Percentiles rank a stretch among this genome's conserved stretches.
phyloP scores from a whole-genome alignment of 345 rosid genomes.

The Gossypium sturtianum region DNA sequence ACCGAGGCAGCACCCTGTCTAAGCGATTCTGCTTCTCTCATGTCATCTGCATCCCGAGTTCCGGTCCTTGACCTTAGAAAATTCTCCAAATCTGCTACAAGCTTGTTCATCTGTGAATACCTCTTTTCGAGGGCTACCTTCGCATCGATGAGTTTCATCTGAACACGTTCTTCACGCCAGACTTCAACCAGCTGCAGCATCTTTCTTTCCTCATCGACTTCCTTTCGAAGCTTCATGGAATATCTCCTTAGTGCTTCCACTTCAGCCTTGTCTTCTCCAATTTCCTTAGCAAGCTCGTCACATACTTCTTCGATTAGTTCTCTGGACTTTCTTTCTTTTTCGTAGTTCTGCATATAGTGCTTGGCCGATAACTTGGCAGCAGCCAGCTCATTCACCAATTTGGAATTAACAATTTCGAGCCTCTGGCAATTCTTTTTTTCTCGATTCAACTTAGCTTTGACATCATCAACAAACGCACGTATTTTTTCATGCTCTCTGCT shows the following conservation, averaged over 20 bases:
- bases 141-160: conserved; percentile 77
- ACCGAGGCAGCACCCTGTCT: conserved; percentile 39
- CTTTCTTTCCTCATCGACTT: conserved; percentile 61
- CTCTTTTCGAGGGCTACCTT: conserved; percentile 42
- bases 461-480: conserved; percentile 50
- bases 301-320: conserved; percentile 70
- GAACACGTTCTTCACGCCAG: conserved; percentile 86
- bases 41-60: conserved; percentile 22
- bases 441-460: conserved; percentile 48
- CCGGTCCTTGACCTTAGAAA: conserved; percentile 34
- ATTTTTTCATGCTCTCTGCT: conserved; percentile 71
- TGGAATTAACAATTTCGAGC: conserved; percentile 58
- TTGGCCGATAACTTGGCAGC: conserved; percentile 55
- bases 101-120: conserved; percentile 39
- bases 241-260: conserved; percentile 52
- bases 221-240: conserved; percentile 46
- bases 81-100: conserved; percentile 49
- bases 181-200: conserved; percentile 82
- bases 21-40: conserved; percentile 38
- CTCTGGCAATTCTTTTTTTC: conserved; percentile 61
- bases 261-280: conserved; percentile 65
- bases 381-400: conserved; percentile 63
- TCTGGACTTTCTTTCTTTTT: conserved; percentile 57
- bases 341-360: conserved; percentile 53
- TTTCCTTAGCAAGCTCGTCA: conserved; percentile 68